Base-by-base conservation (phyloP, 768 basidiomycete genomes). In the Chiua virens region DNA sequence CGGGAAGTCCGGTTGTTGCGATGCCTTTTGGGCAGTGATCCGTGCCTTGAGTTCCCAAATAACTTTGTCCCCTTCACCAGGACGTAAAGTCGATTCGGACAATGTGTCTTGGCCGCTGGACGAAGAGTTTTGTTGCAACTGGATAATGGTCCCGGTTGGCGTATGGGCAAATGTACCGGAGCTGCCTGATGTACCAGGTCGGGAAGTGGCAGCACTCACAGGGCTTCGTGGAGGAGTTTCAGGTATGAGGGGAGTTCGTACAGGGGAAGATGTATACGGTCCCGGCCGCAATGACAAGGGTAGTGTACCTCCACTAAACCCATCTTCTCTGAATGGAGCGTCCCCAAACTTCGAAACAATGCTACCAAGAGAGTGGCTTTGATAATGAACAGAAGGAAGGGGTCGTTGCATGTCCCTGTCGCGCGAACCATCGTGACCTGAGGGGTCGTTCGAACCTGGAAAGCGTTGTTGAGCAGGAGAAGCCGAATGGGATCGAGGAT, bases 141-240 rank as follows among this genome's bases (percentile, higher is more conserved):
- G 59, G n/a, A 56, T 57, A 53, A 49, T 60, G 54, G 61, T 71
- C 57, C 61, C 56, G 36, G 68, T 59, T 10, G 68, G 57, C 32
- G 62, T 52, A 27, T 68, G 64, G 42, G 62, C 49, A 30, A 55
- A 55, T 37, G 54, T 62, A 45, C 54, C 47, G 47, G 61, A 60
- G 53, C 64, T 69, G 27, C 75, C 63, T 34, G 71, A 71, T 14
- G 70, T 56, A n/a, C 64, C 57, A 44, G 70, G 67, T 25, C 72
- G 69, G 8, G 77, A 79, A 46, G 77, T 78, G 38, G 70, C 68
- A 37, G 79, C 76, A 54, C 78, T 83, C 47, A 79, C 72, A 11
- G 87, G 87, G 42, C 86, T 87, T 34, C 79, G 80, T 42, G 85
- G 83, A 23, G 86, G 82, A 7, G 73, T 73, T 51, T 83, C 80